Percentiles rank a stretch among this genome's conserved stretches.
phyloP scores from a whole-genome alignment of 83 land plant genomes.

The Picea mariana region DNA sequence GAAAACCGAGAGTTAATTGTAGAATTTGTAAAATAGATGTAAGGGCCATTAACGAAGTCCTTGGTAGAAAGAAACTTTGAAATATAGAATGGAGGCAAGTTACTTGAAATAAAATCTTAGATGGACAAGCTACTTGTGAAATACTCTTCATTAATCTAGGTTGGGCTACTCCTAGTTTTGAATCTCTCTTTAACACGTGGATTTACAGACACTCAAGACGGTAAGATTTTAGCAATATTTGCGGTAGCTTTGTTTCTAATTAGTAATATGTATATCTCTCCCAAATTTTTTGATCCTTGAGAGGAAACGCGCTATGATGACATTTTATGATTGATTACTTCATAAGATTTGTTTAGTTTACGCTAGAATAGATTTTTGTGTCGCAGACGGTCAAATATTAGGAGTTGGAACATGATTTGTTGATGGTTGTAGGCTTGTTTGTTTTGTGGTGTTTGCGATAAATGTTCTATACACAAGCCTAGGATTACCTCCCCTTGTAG shows the following conservation, averaged over 20 bases:
- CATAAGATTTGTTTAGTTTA: neutral
- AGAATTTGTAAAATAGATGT: too few species aligned
- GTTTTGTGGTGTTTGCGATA: constrained; percentile 54
- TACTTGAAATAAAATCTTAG: neutral
- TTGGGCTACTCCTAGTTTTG: neutral
- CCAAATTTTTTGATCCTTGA: neutral
- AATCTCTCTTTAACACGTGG: neutral
- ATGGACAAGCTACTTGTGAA: neutral
- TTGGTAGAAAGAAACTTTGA: neutral
- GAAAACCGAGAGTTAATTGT: too few species aligned
- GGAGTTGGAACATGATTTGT: neutral
- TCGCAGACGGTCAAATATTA: neutral
- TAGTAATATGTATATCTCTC: neutral
- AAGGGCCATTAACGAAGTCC: too few species aligned
- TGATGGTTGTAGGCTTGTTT: neutral
- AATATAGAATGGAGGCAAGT: neutral
- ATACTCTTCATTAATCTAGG: neutral
- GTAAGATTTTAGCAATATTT: neutral
- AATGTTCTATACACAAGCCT: constrained; percentile 51
- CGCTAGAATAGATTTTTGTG: neutral
- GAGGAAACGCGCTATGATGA: neutral
- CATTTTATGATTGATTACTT: neutral
- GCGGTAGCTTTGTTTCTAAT: neutral
- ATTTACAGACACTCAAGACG: constrained; percentile 6
- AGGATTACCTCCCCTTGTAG: constrained; percentile 52